These are phyloP conservation scores for Chaetomiaceae sp. DNA, from an alignment of 2,329 filamentous ascomycete species.

Conservation along the genomic window DNA sequence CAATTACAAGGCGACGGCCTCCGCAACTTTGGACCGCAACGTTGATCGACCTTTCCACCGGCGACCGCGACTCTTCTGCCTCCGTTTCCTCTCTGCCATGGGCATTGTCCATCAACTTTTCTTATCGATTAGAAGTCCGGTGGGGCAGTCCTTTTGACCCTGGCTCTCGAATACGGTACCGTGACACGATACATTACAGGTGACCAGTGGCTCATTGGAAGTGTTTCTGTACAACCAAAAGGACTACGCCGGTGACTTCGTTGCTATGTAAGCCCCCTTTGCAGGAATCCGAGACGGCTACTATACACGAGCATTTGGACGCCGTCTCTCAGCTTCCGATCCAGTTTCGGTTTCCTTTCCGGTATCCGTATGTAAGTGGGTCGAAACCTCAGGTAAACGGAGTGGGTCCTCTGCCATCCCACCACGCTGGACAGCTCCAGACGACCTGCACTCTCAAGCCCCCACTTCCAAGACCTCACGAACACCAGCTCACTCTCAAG, in stretches of 20 bases:
- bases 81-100: neutral
- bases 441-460: neutral
- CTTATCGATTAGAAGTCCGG: conserved; percentile 17
- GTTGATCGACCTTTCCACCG: neutral
- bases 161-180: too few relatives aligned
- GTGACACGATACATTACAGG: neutral
- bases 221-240: too few relatives aligned
- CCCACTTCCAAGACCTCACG: neutral
- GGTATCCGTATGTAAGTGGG: too few relatives aligned
- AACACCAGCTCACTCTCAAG: neutral
- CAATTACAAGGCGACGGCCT: neutral
- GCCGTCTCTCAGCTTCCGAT: neutral
- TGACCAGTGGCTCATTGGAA: neutral
- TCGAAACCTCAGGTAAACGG: too few relatives aligned
- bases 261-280: too few relatives aligned
- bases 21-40: neutral
- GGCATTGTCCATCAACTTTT: conserved; percentile 13
- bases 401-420: neutral
- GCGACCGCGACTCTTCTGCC: neutral
- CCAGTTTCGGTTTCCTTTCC: too few relatives aligned
- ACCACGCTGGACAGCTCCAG: neutral
- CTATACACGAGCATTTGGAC: too few relatives aligned
- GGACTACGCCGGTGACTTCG: too few relatives aligned
- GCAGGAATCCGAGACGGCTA: too few relatives aligned
- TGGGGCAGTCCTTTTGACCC: neutral